phyloP scores from a whole-genome alignment of 225 moss, liverwort and hornwort genomes.

The Thuidium tamariscinum region DNA sequence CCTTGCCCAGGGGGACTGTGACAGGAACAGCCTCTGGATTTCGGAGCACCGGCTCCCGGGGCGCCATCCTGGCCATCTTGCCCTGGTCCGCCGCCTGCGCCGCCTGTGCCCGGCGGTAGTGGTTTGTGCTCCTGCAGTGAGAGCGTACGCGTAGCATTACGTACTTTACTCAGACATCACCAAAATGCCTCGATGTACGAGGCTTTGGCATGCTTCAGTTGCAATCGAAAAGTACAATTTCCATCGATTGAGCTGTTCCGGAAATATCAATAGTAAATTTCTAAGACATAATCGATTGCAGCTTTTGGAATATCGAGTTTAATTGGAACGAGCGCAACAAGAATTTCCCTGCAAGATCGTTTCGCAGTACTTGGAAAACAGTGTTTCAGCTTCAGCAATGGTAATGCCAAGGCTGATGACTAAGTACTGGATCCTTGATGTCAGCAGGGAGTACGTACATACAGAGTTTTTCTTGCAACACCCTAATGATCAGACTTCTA shows the following conservation, averaged over 20 bases:
- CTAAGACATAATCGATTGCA: background rate
- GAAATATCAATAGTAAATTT: background rate
- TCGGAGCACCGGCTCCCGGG: background rate
- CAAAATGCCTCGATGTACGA: background rate
- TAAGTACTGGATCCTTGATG: background rate
- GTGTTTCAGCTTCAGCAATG: background rate
- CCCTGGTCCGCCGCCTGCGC: slow-evolving; percentile 22
- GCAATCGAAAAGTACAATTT: background rate
- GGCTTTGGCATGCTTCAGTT: background rate
- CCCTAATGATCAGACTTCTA: background rate
- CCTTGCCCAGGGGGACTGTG: slow-evolving; percentile 5
- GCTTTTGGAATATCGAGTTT: background rate
- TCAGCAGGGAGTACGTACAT: too few species aligned
- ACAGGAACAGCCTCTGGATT: slow-evolving; percentile 9
- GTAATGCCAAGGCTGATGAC: background rate
- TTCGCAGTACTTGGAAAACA: background rate
- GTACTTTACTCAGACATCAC: background rate
- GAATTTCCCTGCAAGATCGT: too few species aligned
- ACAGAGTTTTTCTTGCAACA: background rate
- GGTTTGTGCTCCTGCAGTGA: background rate
- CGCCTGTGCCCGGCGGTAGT: slow-evolving; percentile 19
- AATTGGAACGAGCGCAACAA: background rate
- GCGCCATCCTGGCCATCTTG: slow-evolving; percentile 21
- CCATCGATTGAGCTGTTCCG: background rate
- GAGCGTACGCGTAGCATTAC: background rate